Evolutionary conservation across 768 basidiomycete genomes (phyloP), one percentile per base, ranked within the genome.

Genomic region (Collybia sp.): DNA sequence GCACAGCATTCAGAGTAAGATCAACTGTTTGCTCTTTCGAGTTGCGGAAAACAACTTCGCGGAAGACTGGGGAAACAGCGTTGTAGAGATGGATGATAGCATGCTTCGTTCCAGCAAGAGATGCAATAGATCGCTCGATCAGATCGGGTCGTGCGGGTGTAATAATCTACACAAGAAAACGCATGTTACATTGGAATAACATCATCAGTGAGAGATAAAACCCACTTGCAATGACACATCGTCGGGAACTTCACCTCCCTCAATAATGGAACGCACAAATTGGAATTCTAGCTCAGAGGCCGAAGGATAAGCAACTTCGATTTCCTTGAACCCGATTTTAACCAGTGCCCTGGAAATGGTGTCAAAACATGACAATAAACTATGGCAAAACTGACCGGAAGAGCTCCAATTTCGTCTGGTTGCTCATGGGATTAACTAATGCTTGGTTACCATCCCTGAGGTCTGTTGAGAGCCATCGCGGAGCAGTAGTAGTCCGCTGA

Each of bases 11-110:
- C 20, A 73, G 68, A 4, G 89, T 88, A 32, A 90, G 79, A 38
- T 74, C 77, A 51, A 89, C 69, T 10, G 89, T 90, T 62, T 89
- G 77, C 51, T 84, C 79, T 60, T 82, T 76, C 19, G 83, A 73
- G 62, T 88, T 85, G 52, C 79, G 77, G 70, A 90, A 91, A 16
- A 91, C 89, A 52, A 89, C 85, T 44, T 78, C 70, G 47, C 88
- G 80, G 73, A 91, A 90, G 43, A 80, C 69, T 42, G 83, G 77
- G 12, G 78, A 85, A 13, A 85, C 85, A 30, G 88, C 89, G 58
- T 90, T 91, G 70, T 91, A 91, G 75, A 91, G 87, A 66, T 90
- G 88, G 43, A 91, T 81, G 65, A 91, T 89, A 48, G 83, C 88
- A 52, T 79, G 73, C 53, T 83, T 88, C 34, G 80, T 71, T 25